A percentile compares a stretch with the other conserved stretches of the same genome.
Evolutionary conservation across 2,329 filamentous ascomycete species (phyloP).

Genomic region (Periconia digitata): DNA sequence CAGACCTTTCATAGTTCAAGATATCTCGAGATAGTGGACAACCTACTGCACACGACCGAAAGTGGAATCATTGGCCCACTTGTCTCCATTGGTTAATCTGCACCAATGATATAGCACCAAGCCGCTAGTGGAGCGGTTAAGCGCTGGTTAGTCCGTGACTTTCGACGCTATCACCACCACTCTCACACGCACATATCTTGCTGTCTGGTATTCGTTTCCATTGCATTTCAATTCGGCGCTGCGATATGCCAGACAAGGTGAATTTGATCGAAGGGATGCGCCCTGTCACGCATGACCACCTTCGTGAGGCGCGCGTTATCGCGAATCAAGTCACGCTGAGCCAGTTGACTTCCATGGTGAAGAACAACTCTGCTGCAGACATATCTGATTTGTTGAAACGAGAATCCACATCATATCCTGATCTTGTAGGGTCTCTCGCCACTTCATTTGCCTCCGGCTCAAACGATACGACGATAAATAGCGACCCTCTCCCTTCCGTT

Average conservation of each 20-base stretch:
- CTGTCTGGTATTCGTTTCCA: background rate
- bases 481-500: background rate
- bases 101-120: no score
- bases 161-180: background rate
- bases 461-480: background rate
- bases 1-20: no score
- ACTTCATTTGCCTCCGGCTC: background rate
- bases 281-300: background rate
- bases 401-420: background rate
- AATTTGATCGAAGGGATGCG: background rate
- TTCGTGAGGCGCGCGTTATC: background rate
- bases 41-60: no score
- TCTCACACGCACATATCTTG: background rate
- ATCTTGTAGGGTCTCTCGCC: background rate
- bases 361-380: background rate
- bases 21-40: no score
- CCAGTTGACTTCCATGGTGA: background rate
- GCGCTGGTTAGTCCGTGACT: no score
- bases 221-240: background rate
- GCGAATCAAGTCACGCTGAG: background rate
- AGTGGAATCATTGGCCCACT: no score
- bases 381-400: background rate
- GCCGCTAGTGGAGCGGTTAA: no score
- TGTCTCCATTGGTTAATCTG: no score
- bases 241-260: background rate